Evolutionary conservation across 495 filamentous ascomycete genomes (phyloP).

Genomic region (Trichoderma gamsii): DNA sequence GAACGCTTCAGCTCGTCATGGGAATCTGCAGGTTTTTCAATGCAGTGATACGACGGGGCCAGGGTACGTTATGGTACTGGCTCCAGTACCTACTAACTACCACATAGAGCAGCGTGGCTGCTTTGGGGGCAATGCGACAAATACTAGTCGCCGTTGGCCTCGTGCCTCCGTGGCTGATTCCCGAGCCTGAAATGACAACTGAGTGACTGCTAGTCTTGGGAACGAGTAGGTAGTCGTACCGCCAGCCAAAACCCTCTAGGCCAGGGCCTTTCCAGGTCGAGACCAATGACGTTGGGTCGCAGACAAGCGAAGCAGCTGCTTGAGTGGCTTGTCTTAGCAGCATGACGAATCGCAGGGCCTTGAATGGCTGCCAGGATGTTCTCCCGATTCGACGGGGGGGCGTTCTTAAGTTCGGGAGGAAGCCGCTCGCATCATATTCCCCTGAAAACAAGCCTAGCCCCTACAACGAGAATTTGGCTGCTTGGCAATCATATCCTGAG

Average conservation of each 20-base stretch:
- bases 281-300: conserved; percentile 7
- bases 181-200: not conserved
- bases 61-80: not conserved
- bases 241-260: not conserved
- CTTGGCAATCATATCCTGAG: not conserved
- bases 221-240: not conserved
- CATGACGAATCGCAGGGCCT: conserved; percentile 10
- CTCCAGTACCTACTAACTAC: not conserved
- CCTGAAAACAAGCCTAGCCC: not conserved
- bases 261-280: conserved; percentile 12
- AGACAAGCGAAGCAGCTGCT: not conserved
- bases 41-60: not conserved
- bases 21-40: not conserved
- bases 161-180: conserved; percentile 4
- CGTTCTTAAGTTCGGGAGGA: conserved; percentile 7
- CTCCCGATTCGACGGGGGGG: not conserved
- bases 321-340: not conserved
- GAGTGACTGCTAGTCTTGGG: not conserved
- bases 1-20: not conserved
- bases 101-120: not conserved
- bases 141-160: not conserved
- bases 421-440: not conserved
- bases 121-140: not conserved
- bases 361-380: conserved; percentile 9
- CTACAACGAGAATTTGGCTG: not conserved